Base-by-base conservation (phyloP, 2,329 filamentous ascomycete genomes). In the Cryphonectria nitschkei region DNA sequence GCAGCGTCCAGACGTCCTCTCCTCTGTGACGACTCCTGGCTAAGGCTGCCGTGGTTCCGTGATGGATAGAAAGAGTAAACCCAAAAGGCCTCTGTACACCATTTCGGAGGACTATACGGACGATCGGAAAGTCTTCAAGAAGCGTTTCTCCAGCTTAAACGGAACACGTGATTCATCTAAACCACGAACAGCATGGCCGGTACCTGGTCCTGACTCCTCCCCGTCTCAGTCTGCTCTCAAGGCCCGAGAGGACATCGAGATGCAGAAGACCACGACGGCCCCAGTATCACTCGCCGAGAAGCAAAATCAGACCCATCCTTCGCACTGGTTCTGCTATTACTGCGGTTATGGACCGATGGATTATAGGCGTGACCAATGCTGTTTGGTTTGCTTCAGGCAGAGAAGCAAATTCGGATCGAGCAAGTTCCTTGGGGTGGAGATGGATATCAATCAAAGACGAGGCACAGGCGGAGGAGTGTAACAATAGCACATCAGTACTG, bases 291-390 rank as follows among this genome's bases (percentile, higher is more conserved):
- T 9, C 37, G 11, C 37, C 37, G 37, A 39, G 8, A 8, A 39
- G 37, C 26, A 26, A 26, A 26, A 26, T 26, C 26, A 26, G 26
- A 26, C 26, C 26, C 26, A 26, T 26, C 26, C 26, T 26, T 26
- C 26, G 26, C 26, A 26, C 26, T 26, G 26, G 26, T 26, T 26
- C 37, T 39, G 37, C 37, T 39, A 9, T 11, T 39, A 39, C 37
- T 39, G 37, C 8, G 37, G 7, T 9, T 2, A 9, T 39, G 37
- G 37, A 39, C 37, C 37, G 9, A 39, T 39, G 37, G 9, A 39
- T 39, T 2, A 2, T 39, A 2, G 7, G 2, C 9, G 8, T 11
- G 8, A 39, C 2, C 6, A 1, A 9, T 9, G 1, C 37, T 39
- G 34, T 37, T 37, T 37, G 34, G 34, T 8, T 6, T 37, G 34